Conservation (phyloP, 2,329 filamentous ascomycete species). For the Didymella sp. region DNA sequence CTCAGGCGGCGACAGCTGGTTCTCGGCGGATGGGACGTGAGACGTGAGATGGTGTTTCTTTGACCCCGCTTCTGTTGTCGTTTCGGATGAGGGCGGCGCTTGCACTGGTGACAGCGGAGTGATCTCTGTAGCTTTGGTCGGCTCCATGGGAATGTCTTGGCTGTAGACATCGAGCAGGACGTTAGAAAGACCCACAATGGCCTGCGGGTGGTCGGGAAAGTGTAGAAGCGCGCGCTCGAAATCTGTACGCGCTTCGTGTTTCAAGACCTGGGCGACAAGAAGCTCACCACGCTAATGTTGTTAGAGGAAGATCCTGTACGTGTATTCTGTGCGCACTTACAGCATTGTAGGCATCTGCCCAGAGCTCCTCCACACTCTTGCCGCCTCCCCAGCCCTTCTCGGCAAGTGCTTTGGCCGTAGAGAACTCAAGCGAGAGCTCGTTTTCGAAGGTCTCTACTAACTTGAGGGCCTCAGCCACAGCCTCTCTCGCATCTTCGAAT, state of each 20-base stretch:
- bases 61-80: conserved; percentile 5
- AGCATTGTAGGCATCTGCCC: conserved; percentile 83
- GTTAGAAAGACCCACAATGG: conserved; percentile 82
- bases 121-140: conserved; percentile 51
- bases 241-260: conserved; percentile 73
- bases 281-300: conserved; percentile 70
- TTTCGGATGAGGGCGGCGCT: conserved; percentile 1
- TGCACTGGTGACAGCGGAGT: conserved; percentile 14
- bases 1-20: conserved; percentile 65
- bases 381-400: conserved; percentile 77
- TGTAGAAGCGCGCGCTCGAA: conserved; percentile 85
- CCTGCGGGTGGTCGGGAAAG: conserved; percentile 78
- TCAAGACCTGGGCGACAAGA: conserved; percentile 65
- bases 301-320: conserved; percentile 8
- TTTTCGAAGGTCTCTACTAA: conserved; percentile 74
- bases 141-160: conserved; percentile 66
- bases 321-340: conserved; percentile 58
- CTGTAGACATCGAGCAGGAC: conserved; percentile 86
- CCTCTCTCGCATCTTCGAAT: conserved; percentile 79
- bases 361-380: conserved; percentile 82
- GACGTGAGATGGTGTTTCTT: conserved; percentile 59
- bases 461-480: conserved; percentile 80
- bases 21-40: conserved; percentile 51
- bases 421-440: conserved; percentile 68
- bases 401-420: conserved; percentile 67